Conservation (phyloP, 148 eudicot species). For the Spergularia bocconei region DNA sequence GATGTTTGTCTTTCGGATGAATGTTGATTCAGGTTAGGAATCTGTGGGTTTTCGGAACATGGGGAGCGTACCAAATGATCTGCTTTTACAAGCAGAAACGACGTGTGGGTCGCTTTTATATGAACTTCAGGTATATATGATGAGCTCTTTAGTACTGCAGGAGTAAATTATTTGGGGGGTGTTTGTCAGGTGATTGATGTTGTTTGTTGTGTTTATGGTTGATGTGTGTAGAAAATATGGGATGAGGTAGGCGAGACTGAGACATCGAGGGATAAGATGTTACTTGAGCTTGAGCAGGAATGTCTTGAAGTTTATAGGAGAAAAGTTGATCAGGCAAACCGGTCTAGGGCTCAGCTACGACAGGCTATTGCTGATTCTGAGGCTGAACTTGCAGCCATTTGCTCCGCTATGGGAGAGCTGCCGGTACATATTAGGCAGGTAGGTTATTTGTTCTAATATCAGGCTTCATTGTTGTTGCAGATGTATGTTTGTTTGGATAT, state of each 20-base stretch:
- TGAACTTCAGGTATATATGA: slow-evolving; percentile 41
- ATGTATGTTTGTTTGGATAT: not conserved
- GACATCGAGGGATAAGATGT: slow-evolving; percentile 47
- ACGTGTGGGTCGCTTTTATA: slow-evolving; percentile 51
- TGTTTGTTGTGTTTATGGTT: slow-evolving; percentile 1
- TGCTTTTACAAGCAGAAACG: slow-evolving; percentile 45
- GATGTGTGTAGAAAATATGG: slow-evolving; percentile 49
- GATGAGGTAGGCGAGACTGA: slow-evolving; percentile 65
- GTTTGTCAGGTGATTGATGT: not conserved
- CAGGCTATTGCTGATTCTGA: slow-evolving; percentile 67
- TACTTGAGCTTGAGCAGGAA: slow-evolving; percentile 58
- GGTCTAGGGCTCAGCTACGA: slow-evolving; percentile 54
- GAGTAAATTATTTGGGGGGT: not conserved
- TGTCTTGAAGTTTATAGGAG: slow-evolving; percentile 62
- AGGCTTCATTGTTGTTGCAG: not conserved
- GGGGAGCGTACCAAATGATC: slow-evolving; percentile 32
- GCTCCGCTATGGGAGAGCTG: slow-evolving; percentile 55
- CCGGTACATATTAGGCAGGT: slow-evolving; percentile 57
- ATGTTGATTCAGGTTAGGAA: slow-evolving; percentile 11
- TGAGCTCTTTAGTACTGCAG: not conserved
- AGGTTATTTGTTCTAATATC: not conserved
- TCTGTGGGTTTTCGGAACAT: slow-evolving; percentile 19
- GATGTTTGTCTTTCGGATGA: slow-evolving; percentile 4
- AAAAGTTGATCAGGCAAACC: slow-evolving; percentile 61
- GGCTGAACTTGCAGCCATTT: slow-evolving; percentile 59